A percentile compares a stretch with the other conserved stretches of the same genome.
Conservation (phyloP, 2,329 filamentous ascomycete genomes). For the Fusarium torulosum region DNA sequence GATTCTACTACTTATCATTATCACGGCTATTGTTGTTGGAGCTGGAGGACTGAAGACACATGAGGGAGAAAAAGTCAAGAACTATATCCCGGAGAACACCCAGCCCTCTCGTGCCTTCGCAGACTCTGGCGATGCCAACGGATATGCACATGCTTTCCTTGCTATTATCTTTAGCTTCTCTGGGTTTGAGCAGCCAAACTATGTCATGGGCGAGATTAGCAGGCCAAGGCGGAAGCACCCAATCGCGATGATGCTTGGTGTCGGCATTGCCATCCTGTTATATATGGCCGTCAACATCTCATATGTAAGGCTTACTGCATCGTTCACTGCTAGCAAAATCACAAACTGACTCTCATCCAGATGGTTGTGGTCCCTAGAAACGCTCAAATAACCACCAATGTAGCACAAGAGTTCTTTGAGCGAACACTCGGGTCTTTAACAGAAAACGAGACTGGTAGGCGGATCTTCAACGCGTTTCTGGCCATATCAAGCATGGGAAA, state of each 20-base stretch:
- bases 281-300: conserved; percentile 56
- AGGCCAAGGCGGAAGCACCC: conserved; percentile 52
- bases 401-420: conserved; percentile 54
- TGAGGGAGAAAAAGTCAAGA: conserved; percentile 32
- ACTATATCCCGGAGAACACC: conserved; percentile 48
- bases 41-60: conserved; percentile 43
- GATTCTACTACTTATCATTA: conserved; percentile 60
- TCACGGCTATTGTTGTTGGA: conserved; percentile 51
- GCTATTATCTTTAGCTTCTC: conserved; percentile 58
- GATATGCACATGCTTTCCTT: conserved; percentile 57
- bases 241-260: conserved; percentile 48
- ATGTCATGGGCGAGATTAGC: conserved; percentile 53
- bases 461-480: conserved; percentile 62
- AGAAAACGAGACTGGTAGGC: conserved; percentile 45
- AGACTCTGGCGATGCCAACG: conserved; percentile 46
- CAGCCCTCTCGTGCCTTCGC: conserved; percentile 44
- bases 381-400: conserved; percentile 21
- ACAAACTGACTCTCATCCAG: conserved; percentile 41
- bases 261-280: conserved; percentile 50
- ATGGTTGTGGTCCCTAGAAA: conserved; percentile 53
- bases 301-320: conserved; percentile 47
- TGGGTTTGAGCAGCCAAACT: conserved; percentile 56
- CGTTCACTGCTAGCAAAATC: accelerated
- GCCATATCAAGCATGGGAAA: conserved; percentile 68
- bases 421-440: conserved; percentile 50